Evolutionary conservation across 75 land plant species (phyloP).

Genomic region (Selaginella tamariscina): DNA sequence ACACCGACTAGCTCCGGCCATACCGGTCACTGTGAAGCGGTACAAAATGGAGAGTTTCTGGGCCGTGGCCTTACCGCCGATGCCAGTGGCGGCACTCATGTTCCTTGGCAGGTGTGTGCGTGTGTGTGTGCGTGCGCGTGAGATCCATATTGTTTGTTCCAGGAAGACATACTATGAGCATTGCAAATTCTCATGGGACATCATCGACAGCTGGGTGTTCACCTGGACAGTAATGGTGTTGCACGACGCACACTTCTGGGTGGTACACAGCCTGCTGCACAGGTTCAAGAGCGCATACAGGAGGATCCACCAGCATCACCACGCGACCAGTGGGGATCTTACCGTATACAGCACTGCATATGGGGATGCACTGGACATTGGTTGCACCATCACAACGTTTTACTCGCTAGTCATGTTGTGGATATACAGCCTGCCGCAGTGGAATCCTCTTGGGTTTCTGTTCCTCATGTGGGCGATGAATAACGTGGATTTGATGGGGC

Average conservation of each 20-base stretch:
- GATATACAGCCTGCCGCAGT: constrained; percentile 14
- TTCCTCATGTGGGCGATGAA: constrained; percentile 23
- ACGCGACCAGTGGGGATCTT: constrained; percentile 24
- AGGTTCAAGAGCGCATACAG: constrained; percentile 15
- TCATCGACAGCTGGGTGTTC: constrained; percentile 15
- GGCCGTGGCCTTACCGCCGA: constrained; percentile 18
- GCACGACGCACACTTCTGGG: constrained; percentile 31
- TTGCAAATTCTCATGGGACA: constrained; percentile 8
- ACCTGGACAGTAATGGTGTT: constrained; percentile 30
- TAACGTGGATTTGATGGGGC: constrained; percentile 33
- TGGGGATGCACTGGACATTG: constrained; percentile 30
- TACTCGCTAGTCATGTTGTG: constrained; percentile 13
- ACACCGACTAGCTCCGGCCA: constrained; percentile 21
- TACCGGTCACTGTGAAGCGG: constrained; percentile 11
- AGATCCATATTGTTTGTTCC: not conserved
- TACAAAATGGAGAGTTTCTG: constrained; percentile 22
- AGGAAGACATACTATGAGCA: constrained; percentile 5
- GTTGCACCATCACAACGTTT: constrained; percentile 22
- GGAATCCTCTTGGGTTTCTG: constrained; percentile 19
- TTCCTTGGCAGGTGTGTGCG: constrained; percentile 14
- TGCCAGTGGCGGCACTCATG: constrained; percentile 17
- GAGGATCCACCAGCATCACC: constrained; percentile 26
- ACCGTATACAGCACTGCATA: constrained; percentile 30
- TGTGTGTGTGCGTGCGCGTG: too few species aligned
- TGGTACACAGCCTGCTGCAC: constrained; percentile 29